Conservation (phyloP, 202 grass and related monocot genomes). For the Setaria italica region DNA sequence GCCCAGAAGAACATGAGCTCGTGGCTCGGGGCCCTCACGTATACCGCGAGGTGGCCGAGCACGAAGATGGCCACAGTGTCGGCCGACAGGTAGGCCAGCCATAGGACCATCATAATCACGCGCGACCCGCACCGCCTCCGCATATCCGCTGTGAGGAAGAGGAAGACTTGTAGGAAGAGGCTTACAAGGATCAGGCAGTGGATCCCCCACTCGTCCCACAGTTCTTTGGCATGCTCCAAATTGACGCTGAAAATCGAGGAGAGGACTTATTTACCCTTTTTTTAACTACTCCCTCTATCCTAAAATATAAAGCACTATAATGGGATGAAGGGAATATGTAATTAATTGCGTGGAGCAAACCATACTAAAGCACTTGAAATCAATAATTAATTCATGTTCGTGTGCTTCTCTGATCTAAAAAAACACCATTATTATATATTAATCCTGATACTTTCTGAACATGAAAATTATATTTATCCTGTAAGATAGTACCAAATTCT, state of each 20-base stretch:
- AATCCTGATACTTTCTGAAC: too few species aligned
- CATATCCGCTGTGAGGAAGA: neutral
- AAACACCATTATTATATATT: too few species aligned
- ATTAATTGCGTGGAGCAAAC: too few species aligned
- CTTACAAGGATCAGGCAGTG: neutral
- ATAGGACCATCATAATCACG: accelerated
- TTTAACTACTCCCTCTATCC: too few species aligned
- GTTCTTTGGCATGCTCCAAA: neutral
- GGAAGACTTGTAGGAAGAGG: neutral
- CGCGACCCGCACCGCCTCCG: neutral
- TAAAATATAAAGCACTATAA: too few species aligned
- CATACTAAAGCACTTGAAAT: too few species aligned
- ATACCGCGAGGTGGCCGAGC: neutral
- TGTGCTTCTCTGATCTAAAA: too few species aligned
- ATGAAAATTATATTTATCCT: too few species aligned
- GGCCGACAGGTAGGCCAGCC: neutral
- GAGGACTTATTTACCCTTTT: too few species aligned
- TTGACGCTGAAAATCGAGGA: neutral
- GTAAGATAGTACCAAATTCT: too few species aligned
- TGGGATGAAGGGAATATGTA: too few species aligned
- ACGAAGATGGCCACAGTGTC: neutral
- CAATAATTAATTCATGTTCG: too few species aligned
- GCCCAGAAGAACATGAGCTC: neutral
- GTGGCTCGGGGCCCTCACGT: neutral
- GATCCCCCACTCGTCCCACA: neutral